Conservation (phyloP, 768 basidiomycete species). For the Hortiboletus flavorubellus region DNA sequence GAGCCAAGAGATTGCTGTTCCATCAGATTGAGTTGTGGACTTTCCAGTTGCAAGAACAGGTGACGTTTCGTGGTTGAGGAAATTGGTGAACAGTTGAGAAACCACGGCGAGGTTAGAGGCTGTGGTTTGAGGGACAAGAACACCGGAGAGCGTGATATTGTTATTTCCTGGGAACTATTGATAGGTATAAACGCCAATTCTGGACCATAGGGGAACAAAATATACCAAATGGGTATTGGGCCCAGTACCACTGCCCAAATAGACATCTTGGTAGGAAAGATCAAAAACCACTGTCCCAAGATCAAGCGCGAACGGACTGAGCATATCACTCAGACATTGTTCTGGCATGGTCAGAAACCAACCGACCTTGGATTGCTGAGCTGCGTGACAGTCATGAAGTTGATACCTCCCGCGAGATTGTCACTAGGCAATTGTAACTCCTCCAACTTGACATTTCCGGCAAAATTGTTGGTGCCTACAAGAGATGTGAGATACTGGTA, state of each 20-base stretch:
- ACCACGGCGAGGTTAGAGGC: conserved; percentile 44
- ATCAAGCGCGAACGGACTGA: conserved; percentile 64
- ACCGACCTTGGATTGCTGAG: conserved; percentile 56
- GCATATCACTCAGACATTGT: not conserved
- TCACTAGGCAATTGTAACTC: conserved; percentile 67
- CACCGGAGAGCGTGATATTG: conserved; percentile 55
- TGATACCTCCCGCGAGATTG: conserved; percentile 62
- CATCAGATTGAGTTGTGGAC: conserved; percentile 57
- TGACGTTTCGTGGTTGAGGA: conserved; percentile 60
- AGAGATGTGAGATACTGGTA: not conserved
- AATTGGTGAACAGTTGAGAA: conserved; percentile 65
- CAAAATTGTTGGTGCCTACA: conserved; percentile 59
- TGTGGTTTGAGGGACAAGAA: conserved; percentile 50
- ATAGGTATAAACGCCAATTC: conserved; percentile 1
- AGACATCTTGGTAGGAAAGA: conserved; percentile 54
- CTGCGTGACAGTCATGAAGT: conserved; percentile 55
- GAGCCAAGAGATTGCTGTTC: conserved; percentile 62
- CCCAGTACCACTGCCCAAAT: conserved; percentile 55
- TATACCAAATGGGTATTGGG: conserved; percentile 49
- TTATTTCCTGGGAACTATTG: conserved; percentile 51
- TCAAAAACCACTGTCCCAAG: conserved; percentile 66
- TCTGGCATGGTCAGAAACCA: not conserved
- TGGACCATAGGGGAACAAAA: not conserved
- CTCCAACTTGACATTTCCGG: conserved; percentile 49
- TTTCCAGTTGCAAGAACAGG: conserved; percentile 57